Conservation (phyloP, 1,284 basidiomycete species). For the Cystobasidium sp. region DNA sequence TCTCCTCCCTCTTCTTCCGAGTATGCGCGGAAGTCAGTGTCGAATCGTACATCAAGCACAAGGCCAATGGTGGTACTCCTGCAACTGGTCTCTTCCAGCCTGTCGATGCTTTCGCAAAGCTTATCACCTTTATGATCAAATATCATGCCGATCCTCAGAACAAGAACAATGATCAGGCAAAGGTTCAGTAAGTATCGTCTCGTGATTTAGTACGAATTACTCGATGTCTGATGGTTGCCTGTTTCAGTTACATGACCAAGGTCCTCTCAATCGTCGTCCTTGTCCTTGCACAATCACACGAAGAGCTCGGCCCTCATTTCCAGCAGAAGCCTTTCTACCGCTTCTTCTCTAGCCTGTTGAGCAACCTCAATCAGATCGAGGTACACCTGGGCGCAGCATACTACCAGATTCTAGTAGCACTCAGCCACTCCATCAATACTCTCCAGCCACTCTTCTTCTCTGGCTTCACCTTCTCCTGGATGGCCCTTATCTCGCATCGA, state of each 20-base stretch:
- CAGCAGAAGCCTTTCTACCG: constrained; percentile 98
- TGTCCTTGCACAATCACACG: constrained; percentile 91
- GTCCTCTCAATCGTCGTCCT: constrained; percentile 96
- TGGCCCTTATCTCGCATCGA: constrained; percentile 92
- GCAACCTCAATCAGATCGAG: constrained; percentile 86
- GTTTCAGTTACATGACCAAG: constrained; percentile 79
- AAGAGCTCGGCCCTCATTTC: constrained; percentile 87
- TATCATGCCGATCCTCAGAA: constrained; percentile 91
- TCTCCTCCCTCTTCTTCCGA: constrained; percentile 97
- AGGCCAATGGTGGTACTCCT: constrained; percentile 74
- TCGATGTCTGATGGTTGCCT: background rate
- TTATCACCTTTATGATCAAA: constrained; percentile 98
- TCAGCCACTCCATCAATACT: constrained; percentile 91
- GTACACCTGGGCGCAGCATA: constrained; percentile 79
- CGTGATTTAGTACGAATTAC: background rate
- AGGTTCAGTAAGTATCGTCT: constrained; percentile 67
- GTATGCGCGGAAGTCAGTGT: constrained; percentile 96
- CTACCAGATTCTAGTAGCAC: constrained; percentile 80
- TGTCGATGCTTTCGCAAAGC: constrained; percentile 90
- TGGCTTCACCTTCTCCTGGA: constrained; percentile 97
- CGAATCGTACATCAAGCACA: constrained; percentile 85
- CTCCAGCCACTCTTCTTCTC: constrained; percentile 97
- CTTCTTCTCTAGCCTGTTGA: constrained; percentile 95
- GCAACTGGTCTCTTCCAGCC: constrained; percentile 78
- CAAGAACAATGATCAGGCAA: constrained; percentile 86